Evolutionary conservation across 108 stramenopile species (phyloP).

Genomic region (Fragilariopsis cylindrus): DNA sequence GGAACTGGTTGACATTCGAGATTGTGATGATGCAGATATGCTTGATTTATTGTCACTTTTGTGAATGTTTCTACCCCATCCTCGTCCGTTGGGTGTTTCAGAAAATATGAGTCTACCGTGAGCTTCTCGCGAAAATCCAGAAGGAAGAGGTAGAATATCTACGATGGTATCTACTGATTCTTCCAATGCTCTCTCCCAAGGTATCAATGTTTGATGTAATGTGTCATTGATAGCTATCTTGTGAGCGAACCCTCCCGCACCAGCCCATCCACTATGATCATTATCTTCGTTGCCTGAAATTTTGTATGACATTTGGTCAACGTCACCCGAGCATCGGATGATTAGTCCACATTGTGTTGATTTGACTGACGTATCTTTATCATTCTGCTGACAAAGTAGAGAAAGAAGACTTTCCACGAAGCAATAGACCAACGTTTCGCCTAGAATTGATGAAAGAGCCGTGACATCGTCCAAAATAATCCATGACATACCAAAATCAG

Average conservation of each 20-base stretch:
- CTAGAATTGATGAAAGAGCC: slow-evolving; percentile 50
- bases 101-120: slow-evolving; percentile 73
- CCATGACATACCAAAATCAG: slow-evolving; percentile 12
- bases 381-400: background rate
- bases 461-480: slow-evolving; percentile 70
- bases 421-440: slow-evolving; percentile 45
- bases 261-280: slow-evolving; percentile 44
- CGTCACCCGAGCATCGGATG: slow-evolving; percentile 43
- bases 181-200: slow-evolving; percentile 61
- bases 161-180: slow-evolving; percentile 77
- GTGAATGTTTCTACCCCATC: slow-evolving; percentile 19
- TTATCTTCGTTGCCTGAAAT: slow-evolving; percentile 8
- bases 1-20: background rate
- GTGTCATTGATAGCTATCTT: slow-evolving; percentile 4
- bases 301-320: slow-evolving; percentile 24
- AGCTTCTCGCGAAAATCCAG: slow-evolving; percentile 77
- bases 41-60: background rate
- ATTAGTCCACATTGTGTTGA: slow-evolving; percentile 29
- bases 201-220: slow-evolving; percentile 14
- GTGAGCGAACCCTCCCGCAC: slow-evolving; percentile 45
- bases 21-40: background rate
- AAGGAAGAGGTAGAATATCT: slow-evolving; percentile 76
- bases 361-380: background rate
- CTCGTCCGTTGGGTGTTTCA: slow-evolving; percentile 32
- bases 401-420: slow-evolving; percentile 43